These are phyloP conservation scores for Yamadazyma diospyri DNA, from an alignment of 1,139 yeast species.

Conservation along the genomic window DNA sequence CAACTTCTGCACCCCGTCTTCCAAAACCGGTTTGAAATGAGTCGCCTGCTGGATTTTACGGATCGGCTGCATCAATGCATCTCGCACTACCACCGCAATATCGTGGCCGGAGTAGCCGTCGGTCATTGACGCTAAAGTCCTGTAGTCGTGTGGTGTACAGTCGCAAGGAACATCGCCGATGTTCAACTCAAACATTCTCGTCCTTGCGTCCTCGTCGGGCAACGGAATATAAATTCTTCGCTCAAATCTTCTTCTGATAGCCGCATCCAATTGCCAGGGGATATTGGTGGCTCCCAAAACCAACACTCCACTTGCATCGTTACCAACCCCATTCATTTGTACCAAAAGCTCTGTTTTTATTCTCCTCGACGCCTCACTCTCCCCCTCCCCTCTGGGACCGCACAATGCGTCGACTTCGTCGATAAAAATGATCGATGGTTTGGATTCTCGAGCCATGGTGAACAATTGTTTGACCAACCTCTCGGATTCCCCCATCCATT, in stretches of 20 bases:
- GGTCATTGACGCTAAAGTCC: constrained; percentile 84
- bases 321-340: constrained; percentile 99
- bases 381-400: constrained; percentile 98
- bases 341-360: constrained; percentile 94
- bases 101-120: constrained; percentile 98
- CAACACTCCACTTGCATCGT: constrained; percentile 86
- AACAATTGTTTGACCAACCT: constrained; percentile 91
- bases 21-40: constrained; percentile 68
- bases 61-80: constrained; percentile 97
- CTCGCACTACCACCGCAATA: constrained; percentile 93
- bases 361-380: constrained; percentile 93
- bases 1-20: constrained; percentile 43
- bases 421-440: constrained; percentile 91
- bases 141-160: constrained; percentile 68
- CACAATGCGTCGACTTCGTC: constrained; percentile 98
- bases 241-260: constrained; percentile 94
- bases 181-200: constrained; percentile 90
- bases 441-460: constrained; percentile 92
- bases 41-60: constrained; percentile 95
- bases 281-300: constrained; percentile 98
- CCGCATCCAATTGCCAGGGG: constrained; percentile 99
- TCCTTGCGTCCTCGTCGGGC: constrained; percentile 89
- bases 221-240: constrained; percentile 90
- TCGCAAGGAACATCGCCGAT: constrained; percentile 89
- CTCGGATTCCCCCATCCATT: constrained; percentile 99